Conservation (phyloP, 495 filamentous ascomycete genomes). For the Cudoniella acicularis region DNA sequence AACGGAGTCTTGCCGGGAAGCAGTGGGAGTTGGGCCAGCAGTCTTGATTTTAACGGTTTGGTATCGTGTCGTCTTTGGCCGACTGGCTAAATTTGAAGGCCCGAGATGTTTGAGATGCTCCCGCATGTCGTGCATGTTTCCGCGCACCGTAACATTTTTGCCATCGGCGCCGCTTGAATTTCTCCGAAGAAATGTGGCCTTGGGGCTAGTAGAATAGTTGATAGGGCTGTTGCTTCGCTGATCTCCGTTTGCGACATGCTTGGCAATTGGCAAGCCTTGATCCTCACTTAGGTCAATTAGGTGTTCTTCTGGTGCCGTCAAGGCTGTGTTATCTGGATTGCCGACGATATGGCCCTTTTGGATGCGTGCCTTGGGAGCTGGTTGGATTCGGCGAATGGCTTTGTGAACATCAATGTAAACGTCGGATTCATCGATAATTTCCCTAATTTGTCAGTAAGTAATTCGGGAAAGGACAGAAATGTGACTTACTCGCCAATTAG, state of each 20-base stretch:
- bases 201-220: conserved; percentile 21
- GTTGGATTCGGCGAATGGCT: conserved; percentile 68
- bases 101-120: conserved; percentile 88
- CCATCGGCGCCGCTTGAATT: conserved; percentile 46
- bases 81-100: conserved; percentile 83
- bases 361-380: conserved; percentile 28
- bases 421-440: conserved; percentile 76
- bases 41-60: conserved; percentile 90
- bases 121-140: conserved; percentile 62
- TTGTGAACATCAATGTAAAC: conserved; percentile 97
- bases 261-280: not conserved
- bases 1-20: conserved; percentile 10
- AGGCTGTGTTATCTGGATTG: conserved; percentile 3
- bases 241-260: conserved; percentile 6
- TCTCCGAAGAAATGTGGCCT: conserved; percentile 53
- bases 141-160: conserved; percentile 40
- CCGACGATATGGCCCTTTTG: conserved; percentile 21
- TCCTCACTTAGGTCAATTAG: conserved; percentile 35
- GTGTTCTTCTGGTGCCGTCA: conserved; percentile 16
- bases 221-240: conserved; percentile 7
- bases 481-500: conserved; percentile 87
- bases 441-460: conserved; percentile 40
- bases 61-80: conserved; percentile 79
- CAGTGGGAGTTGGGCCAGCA: conserved; percentile 26
- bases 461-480: not conserved